A percentile compares a stretch with the other conserved stretches of the same genome.
Evolutionary conservation across 768 basidiomycete genomes (phyloP).

Genomic region (Paxillus ammoniavirescens): DNA sequence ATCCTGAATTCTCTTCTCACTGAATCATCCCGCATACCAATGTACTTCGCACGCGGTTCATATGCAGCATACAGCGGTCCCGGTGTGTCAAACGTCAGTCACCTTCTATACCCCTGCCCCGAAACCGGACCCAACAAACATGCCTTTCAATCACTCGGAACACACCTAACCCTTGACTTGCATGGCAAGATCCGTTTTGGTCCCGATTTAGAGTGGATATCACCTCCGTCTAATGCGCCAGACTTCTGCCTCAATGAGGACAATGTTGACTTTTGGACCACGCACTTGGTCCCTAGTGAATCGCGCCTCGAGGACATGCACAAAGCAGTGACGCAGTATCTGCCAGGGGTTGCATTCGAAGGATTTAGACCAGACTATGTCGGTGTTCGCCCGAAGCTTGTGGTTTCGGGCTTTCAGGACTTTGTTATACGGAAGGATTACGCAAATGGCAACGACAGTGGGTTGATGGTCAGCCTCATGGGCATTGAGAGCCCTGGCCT

Average conservation of each 20-base stretch:
- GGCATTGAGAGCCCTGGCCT: slow-evolving; percentile 94
- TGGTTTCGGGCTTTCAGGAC: slow-evolving; percentile 81
- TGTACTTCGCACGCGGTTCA: slow-evolving; percentile 81
- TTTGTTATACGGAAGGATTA: slow-evolving; percentile 73
- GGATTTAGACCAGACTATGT: slow-evolving; percentile 80
- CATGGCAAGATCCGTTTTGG: slow-evolving; percentile 87
- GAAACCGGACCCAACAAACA: slow-evolving; percentile 54
- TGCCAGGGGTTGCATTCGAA: slow-evolving; percentile 58
- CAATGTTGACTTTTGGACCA: slow-evolving; percentile 74
- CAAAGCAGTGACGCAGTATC: slow-evolving; percentile 66
- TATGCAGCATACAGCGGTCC: slow-evolving; percentile 88
- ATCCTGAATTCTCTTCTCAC: slow-evolving; percentile 71
- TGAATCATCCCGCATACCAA: slow-evolving; percentile 54
- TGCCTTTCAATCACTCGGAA: slow-evolving; percentile 83
- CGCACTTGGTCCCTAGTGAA: slow-evolving; percentile 62
- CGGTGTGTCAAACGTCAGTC: slow-evolving; percentile 62
- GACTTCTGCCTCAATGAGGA: slow-evolving; percentile 36
- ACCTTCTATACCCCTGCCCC: slow-evolving; percentile 92
- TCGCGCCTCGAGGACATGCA: slow-evolving; percentile 65
- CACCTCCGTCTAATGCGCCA: slow-evolving; percentile 39
- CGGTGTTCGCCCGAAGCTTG: slow-evolving; percentile 87
- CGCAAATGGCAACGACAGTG: slow-evolving; percentile 35
- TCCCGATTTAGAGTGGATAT: slow-evolving; percentile 88
- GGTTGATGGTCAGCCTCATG: slow-evolving; percentile 73
- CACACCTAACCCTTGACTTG: slow-evolving; percentile 87